Base-by-base conservation (phyloP, 305 asterid species). In the Fraxinus dipetala region DNA sequence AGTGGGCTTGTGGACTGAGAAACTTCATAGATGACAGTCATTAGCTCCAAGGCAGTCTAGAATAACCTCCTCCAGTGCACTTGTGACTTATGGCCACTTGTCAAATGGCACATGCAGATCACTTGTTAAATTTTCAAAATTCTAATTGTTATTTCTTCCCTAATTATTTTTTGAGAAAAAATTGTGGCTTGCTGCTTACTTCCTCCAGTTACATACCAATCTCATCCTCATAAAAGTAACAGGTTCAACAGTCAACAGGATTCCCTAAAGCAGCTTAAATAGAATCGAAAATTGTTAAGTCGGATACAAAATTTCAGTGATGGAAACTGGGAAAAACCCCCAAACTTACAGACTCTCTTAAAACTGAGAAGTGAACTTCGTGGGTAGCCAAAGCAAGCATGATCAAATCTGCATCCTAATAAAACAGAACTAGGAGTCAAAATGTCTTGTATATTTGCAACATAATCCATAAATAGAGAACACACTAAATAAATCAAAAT, bases 401-500 rank as follows among this genome's bases (percentile, higher is more conserved):
- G 75, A 91, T 91, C 77, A 91, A 79, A 87, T 91, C 94, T 75
- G 94, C 94, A 87, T 91, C 94, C 94, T 91, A 80, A 48, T 28
- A 75, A 20, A 78, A 81, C 63, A 63, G 32, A 43, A 74, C 43
- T 24, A 61, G 6, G 54, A 77, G 24, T 84, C 56, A 81, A 76
- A 54, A n/a, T 31, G 75, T 76, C 51, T 30, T 54, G 76, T 72
- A 30, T 14, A 40, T 32, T 81, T 69, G 73, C 69, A 76, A 70
- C 31, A 75, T 48, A 67, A 28, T 14, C 18, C 76, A 78, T 67
- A 78, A 9, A n/a, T 67, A 18, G 69, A 22, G 56, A 26, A n/a
- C 32, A 75, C 34, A 79, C 31, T 8, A 24, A 32, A 63, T 56
- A 56, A 77, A 83, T 28, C 51, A 72, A 85, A 73, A 76, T 35